Percentiles rank a stretch among this genome's conserved stretches.
phyloP scores from a whole-genome alignment of 2,329 filamentous ascomycete species.

The Xylariaceae sp. region DNA sequence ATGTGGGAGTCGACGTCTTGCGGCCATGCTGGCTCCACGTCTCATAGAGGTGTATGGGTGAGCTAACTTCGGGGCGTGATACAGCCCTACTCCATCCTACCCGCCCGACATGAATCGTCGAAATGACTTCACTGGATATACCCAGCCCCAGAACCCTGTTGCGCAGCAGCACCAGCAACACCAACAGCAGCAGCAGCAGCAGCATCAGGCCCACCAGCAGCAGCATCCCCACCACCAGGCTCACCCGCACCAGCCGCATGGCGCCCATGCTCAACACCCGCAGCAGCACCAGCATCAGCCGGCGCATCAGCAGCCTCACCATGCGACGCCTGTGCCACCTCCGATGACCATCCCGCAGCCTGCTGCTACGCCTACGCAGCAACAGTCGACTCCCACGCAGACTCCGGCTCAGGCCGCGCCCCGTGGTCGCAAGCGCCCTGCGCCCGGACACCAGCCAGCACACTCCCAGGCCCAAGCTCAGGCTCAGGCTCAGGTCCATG shows the following conservation, averaged over 20 bases:
- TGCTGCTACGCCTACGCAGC: conserved; percentile 21
- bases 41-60: conserved; percentile 11
- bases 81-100: conserved; percentile 39
- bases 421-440: conserved; percentile 28
- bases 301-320: conserved; percentile 25
- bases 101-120: conserved; percentile 44
- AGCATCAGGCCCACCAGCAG: conserved; percentile 29
- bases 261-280: conserved; percentile 23
- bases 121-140: conserved; percentile 31
- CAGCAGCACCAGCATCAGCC: conserved; percentile 30
- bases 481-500: background rate
- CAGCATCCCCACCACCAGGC: conserved; percentile 21
- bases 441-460: conserved; percentile 20
- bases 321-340: conserved; percentile 27
- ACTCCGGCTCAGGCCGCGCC: conserved; percentile 25
- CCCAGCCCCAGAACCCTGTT: conserved; percentile 21
- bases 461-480: conserved; percentile 10
- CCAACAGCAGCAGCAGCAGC: conserved; percentile 23
- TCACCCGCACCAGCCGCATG: conserved; percentile 23
- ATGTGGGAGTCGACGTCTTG: conserved; percentile 10
- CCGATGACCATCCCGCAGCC: conserved; percentile 29
- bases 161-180: conserved; percentile 28
- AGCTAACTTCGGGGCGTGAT: conserved; percentile 30
- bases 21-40: conserved; percentile 15
- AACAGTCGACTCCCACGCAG: conserved; percentile 28